These are phyloP conservation scores for Ramaria sp. DNA, from an alignment of 768 basidiomycete species.

Conservation along the genomic window DNA sequence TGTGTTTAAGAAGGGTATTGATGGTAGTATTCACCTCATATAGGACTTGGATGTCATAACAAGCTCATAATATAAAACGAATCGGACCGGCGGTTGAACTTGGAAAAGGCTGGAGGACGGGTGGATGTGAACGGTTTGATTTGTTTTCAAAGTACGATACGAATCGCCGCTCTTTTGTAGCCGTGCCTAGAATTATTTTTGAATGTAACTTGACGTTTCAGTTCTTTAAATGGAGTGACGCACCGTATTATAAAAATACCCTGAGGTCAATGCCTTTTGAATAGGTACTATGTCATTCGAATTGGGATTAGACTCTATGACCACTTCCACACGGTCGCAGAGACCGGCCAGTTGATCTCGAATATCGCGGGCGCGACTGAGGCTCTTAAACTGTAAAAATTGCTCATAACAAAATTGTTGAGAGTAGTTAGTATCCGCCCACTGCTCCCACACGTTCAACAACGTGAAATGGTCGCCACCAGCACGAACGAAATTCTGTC, in stretches of 20 bases:
- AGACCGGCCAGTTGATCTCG: conserved; percentile 90
- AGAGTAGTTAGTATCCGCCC: conserved; percentile 96
- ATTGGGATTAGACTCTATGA: conserved; percentile 81
- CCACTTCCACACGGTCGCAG: conserved; percentile 94
- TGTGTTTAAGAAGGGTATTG: neutral
- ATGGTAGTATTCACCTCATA: conserved; percentile 46
- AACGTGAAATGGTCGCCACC: conserved; percentile 98
- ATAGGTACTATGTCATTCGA: conserved; percentile 85
- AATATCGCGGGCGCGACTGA: conserved; percentile 91
- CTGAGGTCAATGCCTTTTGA: conserved; percentile 91
- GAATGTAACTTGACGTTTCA: neutral
- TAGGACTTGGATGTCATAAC: conserved; percentile 98
- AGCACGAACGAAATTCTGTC: conserved; percentile 90
- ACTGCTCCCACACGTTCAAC: conserved; percentile 97
- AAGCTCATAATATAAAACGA: conserved; percentile 89
- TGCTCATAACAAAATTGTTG: conserved; percentile 97
- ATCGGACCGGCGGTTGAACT: conserved; percentile 85
- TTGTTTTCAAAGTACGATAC: conserved; percentile 92
- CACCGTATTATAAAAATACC: conserved; percentile 94
- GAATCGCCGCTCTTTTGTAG: conserved; percentile 95
- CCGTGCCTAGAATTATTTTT: conserved; percentile 47
- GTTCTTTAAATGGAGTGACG: conserved; percentile 17
- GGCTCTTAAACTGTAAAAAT: conserved; percentile 89
- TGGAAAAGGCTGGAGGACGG: conserved; percentile 94
- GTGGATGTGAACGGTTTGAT: conserved; percentile 94